Evolutionary conservation across 2,329 filamentous ascomycete species (phyloP), one percentile per base, ranked within the genome.

Genomic region (Penicillium verrucosum): DNA sequence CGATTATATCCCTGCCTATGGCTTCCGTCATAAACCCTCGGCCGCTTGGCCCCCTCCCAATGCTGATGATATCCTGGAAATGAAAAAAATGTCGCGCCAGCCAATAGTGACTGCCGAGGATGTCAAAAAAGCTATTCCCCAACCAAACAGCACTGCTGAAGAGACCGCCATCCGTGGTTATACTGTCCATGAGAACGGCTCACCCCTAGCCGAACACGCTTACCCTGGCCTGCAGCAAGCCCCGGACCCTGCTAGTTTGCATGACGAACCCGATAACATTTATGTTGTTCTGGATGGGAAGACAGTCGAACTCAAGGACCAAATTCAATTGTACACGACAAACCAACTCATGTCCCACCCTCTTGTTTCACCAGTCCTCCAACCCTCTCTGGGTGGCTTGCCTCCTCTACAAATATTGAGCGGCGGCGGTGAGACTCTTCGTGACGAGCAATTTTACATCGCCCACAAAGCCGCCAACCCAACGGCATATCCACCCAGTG

Each of bases 391-490:
- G 0, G 94, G 94, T 41, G 94, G 94, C 0, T 81, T 99, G 4
- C 92, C 92, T 0, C 94, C 94, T 0, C 77, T 97, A 29, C 81
- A 96, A 6, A 88, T 99, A 42, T 85, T 96, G 70, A 87, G 88
- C 1, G 94, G 93, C 4, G 92, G 93, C 5, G 92, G 89, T 1
- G 94, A 99, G 71, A 82, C 95, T 48, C 80, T 99, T 18, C 85
- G 91, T 12, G 94, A 99, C 67, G 94, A 99, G 74, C 94, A 97
- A 70, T 90, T 97, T 51, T 97, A 96, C 62, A 69, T 97, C 14
- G 94, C 93, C 0, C 94, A 99, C 74, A 97, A 97, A 74, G 92
- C 90, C 41, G 92, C 94, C 12, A 86, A 95, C 62, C 94, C 94
- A 0, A 71, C 81, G 25, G 83, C 85, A 57, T 97, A 96, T 66